Evolutionary conservation across 2,329 filamentous ascomycete genomes (phyloP).

Genomic region (Aspergillus tanneri): DNA sequence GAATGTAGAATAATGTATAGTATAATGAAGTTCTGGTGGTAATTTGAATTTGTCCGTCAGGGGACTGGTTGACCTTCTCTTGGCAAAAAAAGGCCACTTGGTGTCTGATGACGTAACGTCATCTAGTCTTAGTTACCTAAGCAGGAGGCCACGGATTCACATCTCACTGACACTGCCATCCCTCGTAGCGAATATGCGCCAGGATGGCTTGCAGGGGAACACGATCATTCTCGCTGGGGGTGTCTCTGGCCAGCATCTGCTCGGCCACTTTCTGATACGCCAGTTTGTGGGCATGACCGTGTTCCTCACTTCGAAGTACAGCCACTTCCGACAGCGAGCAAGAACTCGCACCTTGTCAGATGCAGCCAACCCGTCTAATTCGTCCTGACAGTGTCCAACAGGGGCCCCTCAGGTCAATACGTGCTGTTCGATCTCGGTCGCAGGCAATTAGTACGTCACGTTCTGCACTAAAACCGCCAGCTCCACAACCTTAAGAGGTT

Average conservation of each 20-base stretch:
- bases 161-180: neutral
- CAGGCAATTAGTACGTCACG: neutral
- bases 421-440: neutral
- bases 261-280: neutral
- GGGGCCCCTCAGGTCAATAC: neutral
- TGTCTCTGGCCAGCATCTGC: neutral
- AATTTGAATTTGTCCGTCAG: too few species aligned
- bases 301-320: constrained; percentile 3
- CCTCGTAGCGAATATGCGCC: neutral
- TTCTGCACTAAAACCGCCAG: neutral
- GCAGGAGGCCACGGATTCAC: neutral
- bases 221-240: neutral
- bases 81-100: too few species aligned
- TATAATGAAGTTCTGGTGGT: too few species aligned
- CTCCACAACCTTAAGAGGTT: neutral
- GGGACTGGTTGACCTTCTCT: too few species aligned
- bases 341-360: neutral
- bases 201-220: neutral
- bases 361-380: neutral
- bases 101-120: too few species aligned
- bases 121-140: too few species aligned
- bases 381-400: neutral
- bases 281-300: neutral
- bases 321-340: neutral
- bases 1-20: too few species aligned